Base-by-base conservation (phyloP, 2,329 filamentous ascomycete genomes). In the Cyphellophora europaea region DNA sequence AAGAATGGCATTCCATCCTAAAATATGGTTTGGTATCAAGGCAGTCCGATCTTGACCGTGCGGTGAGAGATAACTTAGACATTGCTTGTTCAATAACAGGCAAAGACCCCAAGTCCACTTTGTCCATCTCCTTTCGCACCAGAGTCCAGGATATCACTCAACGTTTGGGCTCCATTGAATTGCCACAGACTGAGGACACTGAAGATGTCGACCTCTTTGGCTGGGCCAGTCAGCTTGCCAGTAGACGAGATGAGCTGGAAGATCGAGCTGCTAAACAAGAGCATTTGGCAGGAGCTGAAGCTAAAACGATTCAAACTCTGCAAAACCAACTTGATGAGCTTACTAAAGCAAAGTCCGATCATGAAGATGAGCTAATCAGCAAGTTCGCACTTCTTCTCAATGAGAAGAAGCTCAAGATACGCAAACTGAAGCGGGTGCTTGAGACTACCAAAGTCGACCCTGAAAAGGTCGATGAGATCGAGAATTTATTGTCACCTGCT, bases 341-440 rank as follows among this genome's bases (percentile, higher is more conserved):
- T n/a, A 62, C 73, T 41, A 57, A 60, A 38, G 66, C 68, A 2
- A 79, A 78, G 47, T 57, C 58, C 41, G 65, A 70, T 33, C 66
- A 77, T 40, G 74, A 79, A 43, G 61, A 66, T 12, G 63, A 67
- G 30, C 54, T 79, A 43, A 53, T 79, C n/a, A 59, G 63, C 36
- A 75, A 74, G 49, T 77, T 77, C 41, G 64, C 64, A 35, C 63
- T 66, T 31, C 48, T 79, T 15, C 55, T 79, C 6, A 79, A 79
- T 38, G 66, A 71, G 42, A 79, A 79, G 56, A 79, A 79, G 56
- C 59, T 73, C 5, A 79, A 79, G 50, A 77, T 79, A 32, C 58
- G 75, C 32, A 74, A 77, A 46, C 72, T 77, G 52, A 71, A 74
- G 48, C 63, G 73, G 14, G 53, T 77, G 5, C 50, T 78, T 11